Base-by-base conservation (phyloP, 2,329 filamentous ascomycete genomes). In the Paecilomyces sp. region DNA sequence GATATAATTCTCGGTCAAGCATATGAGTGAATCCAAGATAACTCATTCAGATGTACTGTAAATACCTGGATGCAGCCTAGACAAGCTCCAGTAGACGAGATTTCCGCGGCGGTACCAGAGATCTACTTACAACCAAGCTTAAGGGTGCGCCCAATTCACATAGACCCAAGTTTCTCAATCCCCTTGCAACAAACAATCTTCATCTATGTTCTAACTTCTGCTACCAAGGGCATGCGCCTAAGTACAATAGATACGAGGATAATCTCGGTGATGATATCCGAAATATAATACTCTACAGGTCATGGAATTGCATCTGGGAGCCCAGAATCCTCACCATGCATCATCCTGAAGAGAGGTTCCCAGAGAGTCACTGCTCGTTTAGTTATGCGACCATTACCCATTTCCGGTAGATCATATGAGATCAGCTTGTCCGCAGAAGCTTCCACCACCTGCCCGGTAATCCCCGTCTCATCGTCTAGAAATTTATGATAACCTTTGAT, bases 331-430 rank as follows among this genome's bases (percentile, higher is more conserved):
- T 81, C 78, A 9, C 76, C 74, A 64, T 82, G 79, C 58, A 77
- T 68, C 62, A 73, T 72, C 58, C 74, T 73, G 63, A 81, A 80
- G 22, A 80, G 65, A 12, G 79, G 79, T 55, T 82, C 80, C 76
- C 79, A 82, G 1, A 82, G 78, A 0, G 77, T 78, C 2, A 75
- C 70, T 0, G 77, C 74, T n/a, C 78, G 70, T 63, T 72, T 71
- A 2, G 78, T 79, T 13, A 75, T 67, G 13, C 57, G 64, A 0
- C 79, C 79, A 62, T 82, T 81, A 15, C 70, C 71, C 24, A 72
- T 70, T 52, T 72, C 69, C 9, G 77, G 73, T 51, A 69, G 60
- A 4, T 70, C 66, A 53, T 77, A 70, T 63, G 71, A 73, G 54
- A 77, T 70, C 34, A 74, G 68, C 55, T 77, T 74, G 18, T 80